Percentiles rank a stretch among this genome's conserved stretches.
phyloP scores from a whole-genome alignment of 2,329 filamentous ascomycete genomes.

The Cadophora luteo-olivacea region DNA sequence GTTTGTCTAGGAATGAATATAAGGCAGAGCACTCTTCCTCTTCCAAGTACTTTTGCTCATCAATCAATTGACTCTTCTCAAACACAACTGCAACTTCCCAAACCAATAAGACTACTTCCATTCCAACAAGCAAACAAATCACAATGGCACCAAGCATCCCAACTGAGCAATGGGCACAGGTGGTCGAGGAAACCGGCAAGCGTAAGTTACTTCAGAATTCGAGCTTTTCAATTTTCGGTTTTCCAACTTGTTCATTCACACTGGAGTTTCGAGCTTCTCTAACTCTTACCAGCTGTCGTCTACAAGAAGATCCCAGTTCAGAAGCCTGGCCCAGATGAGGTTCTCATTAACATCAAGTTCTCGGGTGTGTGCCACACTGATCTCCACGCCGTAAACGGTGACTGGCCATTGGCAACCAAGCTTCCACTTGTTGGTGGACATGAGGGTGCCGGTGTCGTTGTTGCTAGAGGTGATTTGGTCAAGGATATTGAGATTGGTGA shows the following conservation, averaged over 20 bases:
- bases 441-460: slow-evolving; percentile 81
- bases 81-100: slow-evolving; percentile 5
- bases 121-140: slow-evolving; percentile 26
- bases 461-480: slow-evolving; percentile 79
- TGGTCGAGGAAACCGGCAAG: slow-evolving; percentile 81
- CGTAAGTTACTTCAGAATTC: slow-evolving; percentile 53
- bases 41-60: slow-evolving; percentile 4
- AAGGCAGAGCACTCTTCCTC: slow-evolving; percentile 19
- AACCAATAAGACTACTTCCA: slow-evolving; percentile 12
- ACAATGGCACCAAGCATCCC: slow-evolving; percentile 61
- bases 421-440: slow-evolving; percentile 85
- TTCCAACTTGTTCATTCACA: background rate
- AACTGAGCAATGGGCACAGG: slow-evolving; percentile 87
- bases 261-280: slow-evolving; percentile 6
- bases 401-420: slow-evolving; percentile 87
- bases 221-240: background rate
- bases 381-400: slow-evolving; percentile 80
- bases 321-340: slow-evolving; percentile 85
- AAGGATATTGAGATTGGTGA: slow-evolving; percentile 82
- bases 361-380: slow-evolving; percentile 93
- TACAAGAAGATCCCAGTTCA: slow-evolving; percentile 85
- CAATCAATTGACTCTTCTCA: slow-evolving; percentile 23
- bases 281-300: slow-evolving; percentile 56
- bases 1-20: slow-evolving; percentile 27
- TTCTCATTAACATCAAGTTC: slow-evolving; percentile 90